These are phyloP conservation scores for Cryptosporidium parvum DNA, from an alignment of 169 alveolate genomes.

Conservation along the genomic window DNA sequence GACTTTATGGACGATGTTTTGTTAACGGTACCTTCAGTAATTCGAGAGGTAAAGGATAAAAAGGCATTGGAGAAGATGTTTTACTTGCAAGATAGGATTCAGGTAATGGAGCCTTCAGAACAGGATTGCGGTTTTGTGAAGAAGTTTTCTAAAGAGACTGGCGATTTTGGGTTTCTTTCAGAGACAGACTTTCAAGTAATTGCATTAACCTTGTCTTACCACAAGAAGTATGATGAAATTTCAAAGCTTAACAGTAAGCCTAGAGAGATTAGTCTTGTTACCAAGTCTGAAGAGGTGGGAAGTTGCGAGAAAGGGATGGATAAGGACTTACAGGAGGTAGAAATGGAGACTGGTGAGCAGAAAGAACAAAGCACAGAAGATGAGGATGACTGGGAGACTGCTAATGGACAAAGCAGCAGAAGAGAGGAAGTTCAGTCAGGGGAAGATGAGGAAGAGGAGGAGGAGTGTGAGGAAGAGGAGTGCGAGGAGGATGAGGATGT, in stretches of 20 bases:
- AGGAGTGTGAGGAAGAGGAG: slow-evolving; percentile 33
- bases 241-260: slow-evolving; percentile 79
- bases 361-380: slow-evolving; percentile 55
- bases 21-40: slow-evolving; percentile 62
- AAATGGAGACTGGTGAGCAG: slow-evolving; percentile 3
- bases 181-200: slow-evolving; percentile 87
- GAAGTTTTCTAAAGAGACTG: slow-evolving; percentile 88
- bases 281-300: slow-evolving; percentile 52
- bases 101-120: slow-evolving; percentile 81
- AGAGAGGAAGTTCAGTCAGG: slow-evolving; percentile 32
- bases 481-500: slow-evolving; percentile 48
- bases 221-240: slow-evolving; percentile 84
- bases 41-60: slow-evolving; percentile 47
- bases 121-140: slow-evolving; percentile 84
- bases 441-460: slow-evolving; percentile 47
- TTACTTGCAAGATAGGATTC: slow-evolving; percentile 43
- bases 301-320: background rate
- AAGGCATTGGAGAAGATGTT: slow-evolving; percentile 29
- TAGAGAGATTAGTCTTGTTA: slow-evolving; percentile 65
- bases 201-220: slow-evolving; percentile 87
- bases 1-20: slow-evolving; percentile 50
- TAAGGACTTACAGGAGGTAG: background rate
- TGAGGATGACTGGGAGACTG: slow-evolving; percentile 62
- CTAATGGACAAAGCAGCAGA: slow-evolving; percentile 9
- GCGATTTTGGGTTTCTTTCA: slow-evolving; percentile 87